phyloP scores from a whole-genome alignment of 345 rosid genomes.

The Eucalyptus pauciflora region DNA sequence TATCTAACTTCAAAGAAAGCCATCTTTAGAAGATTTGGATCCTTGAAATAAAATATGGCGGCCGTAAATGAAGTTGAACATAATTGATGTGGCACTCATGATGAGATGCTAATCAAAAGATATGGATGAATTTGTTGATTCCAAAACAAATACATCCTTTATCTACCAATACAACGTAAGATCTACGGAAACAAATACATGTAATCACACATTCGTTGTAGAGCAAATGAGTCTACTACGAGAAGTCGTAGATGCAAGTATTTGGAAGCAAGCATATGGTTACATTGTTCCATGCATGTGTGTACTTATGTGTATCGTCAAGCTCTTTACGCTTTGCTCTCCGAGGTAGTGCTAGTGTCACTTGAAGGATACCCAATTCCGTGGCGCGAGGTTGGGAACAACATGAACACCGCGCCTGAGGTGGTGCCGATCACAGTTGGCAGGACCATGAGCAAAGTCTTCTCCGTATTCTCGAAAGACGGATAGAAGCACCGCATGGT shows the following conservation, averaged over 20 bases:
- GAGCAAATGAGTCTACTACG: not conserved
- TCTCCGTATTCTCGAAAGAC: conserved; percentile 30
- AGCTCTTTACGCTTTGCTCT: not conserved
- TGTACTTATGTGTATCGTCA: not conserved
- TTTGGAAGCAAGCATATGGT: not conserved
- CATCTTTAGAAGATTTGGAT: not conserved
- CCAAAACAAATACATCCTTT: not conserved
- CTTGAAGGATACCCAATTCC: conserved; percentile 65
- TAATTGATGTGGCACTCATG: not conserved
- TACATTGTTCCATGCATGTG: not conserved
- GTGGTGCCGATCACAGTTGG: conserved; percentile 53
- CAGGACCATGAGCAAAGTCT: conserved; percentile 42
- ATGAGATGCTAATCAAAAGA: not conserved
- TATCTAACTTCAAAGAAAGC: not conserved
- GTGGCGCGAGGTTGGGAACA: conserved; percentile 57
- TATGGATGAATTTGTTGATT: not conserved
- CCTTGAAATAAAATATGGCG: not conserved
- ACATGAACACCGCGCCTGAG: conserved; percentile 35
- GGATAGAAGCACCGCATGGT: conserved; percentile 60
- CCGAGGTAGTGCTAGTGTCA: not conserved
- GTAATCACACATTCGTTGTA: not conserved
- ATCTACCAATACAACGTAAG: not conserved
- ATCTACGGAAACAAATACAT: not conserved
- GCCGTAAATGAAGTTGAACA: not conserved
- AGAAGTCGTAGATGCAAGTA: not conserved